Evolutionary conservation across 129 eudicot genomes (phyloP), one percentile per base, ranked within the genome.

Genomic region (Escallonia rubra): DNA sequence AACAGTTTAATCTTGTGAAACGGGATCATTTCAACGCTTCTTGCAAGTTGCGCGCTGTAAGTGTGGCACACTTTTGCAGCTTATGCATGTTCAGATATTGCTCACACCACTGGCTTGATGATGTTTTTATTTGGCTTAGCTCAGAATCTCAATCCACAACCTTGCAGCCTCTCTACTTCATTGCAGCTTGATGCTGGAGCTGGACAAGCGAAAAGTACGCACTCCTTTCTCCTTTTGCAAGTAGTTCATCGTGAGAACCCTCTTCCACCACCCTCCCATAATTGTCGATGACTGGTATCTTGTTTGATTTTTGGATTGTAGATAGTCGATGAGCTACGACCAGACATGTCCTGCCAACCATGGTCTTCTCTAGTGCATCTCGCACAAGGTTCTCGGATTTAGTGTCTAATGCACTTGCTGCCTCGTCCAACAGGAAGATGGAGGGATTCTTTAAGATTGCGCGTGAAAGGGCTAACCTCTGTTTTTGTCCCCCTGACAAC

Each of bases 401-500:
- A 0, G 87, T 90, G 13, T 92, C 98, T 1, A 88, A 73, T 4
- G 98, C 98, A 50, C 96, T 91, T 4, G 92, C 88, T 7, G 97
- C 96, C 67, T 91, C 96, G 48, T 91, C 96, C 39, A 91, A 74
- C 40, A 91, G 43, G 0, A 91, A 83, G 5, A 91, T 88, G 3
- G 87, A 52, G 2, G 97, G 94, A 68, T 91, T 78, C 68, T 88
- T 91, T 0, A 91, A 74, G 56, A 91, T 85, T 0, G 96, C 96
- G 38, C 97, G 74, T 4, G 97, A 96, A 8, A 91, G 88, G 5
- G 97, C 97, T 7, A 91, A 83, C 16, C 97, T 72, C 61, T 91
- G 97, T 59, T 85, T 90, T 62, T 91, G 97, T 4, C 98, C 98
- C 0, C 98, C 96, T 0, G 98, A 91, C 41, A 91, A 85, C 63